Evolutionary conservation across 176 grass and related monocot genomes (phyloP), one percentile per base, ranked within the genome.

Genomic region (Ensete ventricosum): DNA sequence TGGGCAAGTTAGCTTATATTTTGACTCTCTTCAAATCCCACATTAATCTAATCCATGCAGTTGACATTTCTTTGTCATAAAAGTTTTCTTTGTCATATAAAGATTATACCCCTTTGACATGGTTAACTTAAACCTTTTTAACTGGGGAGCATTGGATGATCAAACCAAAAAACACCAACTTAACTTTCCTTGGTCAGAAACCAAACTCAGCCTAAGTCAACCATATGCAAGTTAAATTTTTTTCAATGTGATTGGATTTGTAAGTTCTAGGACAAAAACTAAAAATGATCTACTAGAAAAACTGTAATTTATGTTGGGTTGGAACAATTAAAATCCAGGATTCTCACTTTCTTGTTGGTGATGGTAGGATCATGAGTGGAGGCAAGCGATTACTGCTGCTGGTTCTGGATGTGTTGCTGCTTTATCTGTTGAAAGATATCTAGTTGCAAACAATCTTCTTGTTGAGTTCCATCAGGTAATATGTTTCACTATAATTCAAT

Each of bases 361-460:
- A 70, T 17, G 55, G 74, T 78, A 99, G 96, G 96, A 99, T 81
- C 86, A 91, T 86, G 91, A 95, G 81, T 99, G 96, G 96, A 99
- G 96, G 63, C 96, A 99, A 85, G 96, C 96, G 0, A 9, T 99
- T 78, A 99, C 91, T 84, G 96, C 96, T 81, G 96, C 88, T 84
- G 96, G 96, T 78, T 95, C 96, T 79, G 96, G 96, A 80, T 99
- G 96, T 29, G 43, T 89, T 70, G 96, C 96, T 76, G 96, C 96
- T 79, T 91, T 99, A 81, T 99, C 86, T 22, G 96, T 99, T 62
- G 96, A 99, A 88, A 95, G 96, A 99, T 99, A 99, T 79, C 87
- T 99, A 73, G 88, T 83, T 64, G 43, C 83, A 53, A 95, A 81
- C 73, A 62, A 94, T 82, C 91, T 99, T 80, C 84, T 99, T 89